A percentile compares a stretch with the other conserved stretches of the same genome.
Evolutionary conservation across 768 basidiomycete genomes (phyloP).

Genomic region (Mycena amicta): DNA sequence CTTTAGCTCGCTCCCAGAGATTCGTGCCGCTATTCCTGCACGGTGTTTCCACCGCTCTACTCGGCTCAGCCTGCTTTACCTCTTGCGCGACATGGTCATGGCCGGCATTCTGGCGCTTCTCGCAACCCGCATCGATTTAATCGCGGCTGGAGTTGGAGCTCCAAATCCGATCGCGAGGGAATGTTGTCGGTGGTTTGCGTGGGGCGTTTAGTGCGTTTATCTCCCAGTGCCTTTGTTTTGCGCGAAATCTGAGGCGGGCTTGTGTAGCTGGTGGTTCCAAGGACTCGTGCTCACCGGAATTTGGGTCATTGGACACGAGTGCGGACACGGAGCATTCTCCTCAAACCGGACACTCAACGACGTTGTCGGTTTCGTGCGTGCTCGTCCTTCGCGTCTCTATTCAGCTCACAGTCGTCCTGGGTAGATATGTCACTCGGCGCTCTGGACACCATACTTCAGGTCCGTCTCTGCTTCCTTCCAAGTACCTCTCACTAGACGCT

Average conservation of each 20-base stretch:
- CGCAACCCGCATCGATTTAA: conserved; percentile 47
- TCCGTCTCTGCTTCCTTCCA: background rate
- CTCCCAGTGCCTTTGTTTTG: background rate
- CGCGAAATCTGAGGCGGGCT: no score
- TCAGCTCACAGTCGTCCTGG: conserved; percentile 8
- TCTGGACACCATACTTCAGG: conserved; percentile 55
- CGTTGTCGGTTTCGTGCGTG: conserved; percentile 50
- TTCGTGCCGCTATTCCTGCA: conserved; percentile 51
- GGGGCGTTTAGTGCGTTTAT: conserved; percentile 48
- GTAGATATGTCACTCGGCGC: conserved; percentile 44
- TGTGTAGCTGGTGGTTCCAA: conserved; percentile 60
- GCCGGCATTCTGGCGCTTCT: conserved; percentile 49
- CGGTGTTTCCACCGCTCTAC: conserved; percentile 49
- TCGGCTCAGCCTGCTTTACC: conserved; percentile 40
- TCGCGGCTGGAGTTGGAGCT: conserved; percentile 32
- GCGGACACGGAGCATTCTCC: conserved; percentile 61
- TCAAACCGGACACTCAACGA: conserved; percentile 51
- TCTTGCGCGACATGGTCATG: conserved; percentile 49
- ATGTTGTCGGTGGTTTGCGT: conserved; percentile 42
- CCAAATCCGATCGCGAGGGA: conserved; percentile 41
- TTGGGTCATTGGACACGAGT: conserved; percentile 67
- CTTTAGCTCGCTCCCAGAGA: conserved; percentile 43
- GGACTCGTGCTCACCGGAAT: conserved; percentile 60
- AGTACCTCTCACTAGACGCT: background rate
- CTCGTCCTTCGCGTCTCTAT: conserved; percentile 4